Conservation (phyloP, 306 rosid genomes). For the Abrus pulchellus region DNA sequence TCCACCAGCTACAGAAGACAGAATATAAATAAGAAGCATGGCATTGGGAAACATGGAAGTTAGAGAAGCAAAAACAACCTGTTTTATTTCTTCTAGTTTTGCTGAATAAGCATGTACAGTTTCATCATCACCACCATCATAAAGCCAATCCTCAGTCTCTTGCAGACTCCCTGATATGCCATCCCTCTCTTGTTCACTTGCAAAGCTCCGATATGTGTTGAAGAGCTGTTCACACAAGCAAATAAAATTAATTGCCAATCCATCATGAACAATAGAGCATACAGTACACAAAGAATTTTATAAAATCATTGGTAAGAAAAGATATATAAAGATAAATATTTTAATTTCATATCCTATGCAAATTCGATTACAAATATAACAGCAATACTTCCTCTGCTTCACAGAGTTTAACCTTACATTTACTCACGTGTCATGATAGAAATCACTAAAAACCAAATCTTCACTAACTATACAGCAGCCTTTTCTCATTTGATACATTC, state of each 20-base stretch:
- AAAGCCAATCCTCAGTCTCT: slow-evolving; percentile 87
- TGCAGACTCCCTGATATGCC: slow-evolving; percentile 71
- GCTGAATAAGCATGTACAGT: slow-evolving; percentile 73
- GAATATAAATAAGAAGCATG: slow-evolving; percentile 35
- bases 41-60: slow-evolving; percentile 11
- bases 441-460: slow-evolving; percentile 11
- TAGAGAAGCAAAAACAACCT: slow-evolving; percentile 60
- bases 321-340: not conserved
- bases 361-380: slow-evolving; percentile 1
- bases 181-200: slow-evolving; percentile 75
- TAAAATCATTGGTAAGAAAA: slow-evolving; percentile 25
- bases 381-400: not conserved
- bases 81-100: slow-evolving; percentile 77
- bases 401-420: slow-evolving; percentile 16
- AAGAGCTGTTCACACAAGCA: slow-evolving; percentile 68
- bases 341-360: not conserved
- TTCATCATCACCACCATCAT: slow-evolving; percentile 85
- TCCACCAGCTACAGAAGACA: slow-evolving; percentile 65
- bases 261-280: slow-evolving; percentile 12
- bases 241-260: slow-evolving; percentile 36
- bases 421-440: not conserved
- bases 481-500: slow-evolving; percentile 2
- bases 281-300: slow-evolving; percentile 5
- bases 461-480: not conserved
- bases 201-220: slow-evolving; percentile 69